Percentiles rank a stretch among this genome's conserved stretches.
phyloP scores from a whole-genome alignment of 192 early-diverging fungal species.

The Backusella morwellensis region DNA sequence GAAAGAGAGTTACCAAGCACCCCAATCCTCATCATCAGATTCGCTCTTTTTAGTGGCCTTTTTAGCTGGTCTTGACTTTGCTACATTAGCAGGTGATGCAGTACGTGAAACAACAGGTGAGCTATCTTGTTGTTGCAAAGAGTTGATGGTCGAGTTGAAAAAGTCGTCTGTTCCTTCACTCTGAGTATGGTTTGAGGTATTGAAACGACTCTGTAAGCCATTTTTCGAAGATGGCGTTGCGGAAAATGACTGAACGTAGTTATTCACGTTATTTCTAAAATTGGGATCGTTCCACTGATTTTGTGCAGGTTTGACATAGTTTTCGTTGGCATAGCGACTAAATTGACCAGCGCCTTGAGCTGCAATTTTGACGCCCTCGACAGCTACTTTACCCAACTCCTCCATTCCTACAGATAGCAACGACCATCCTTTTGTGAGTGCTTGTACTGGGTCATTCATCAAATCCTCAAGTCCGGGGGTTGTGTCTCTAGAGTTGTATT shows the following conservation, averaged over 20 bases:
- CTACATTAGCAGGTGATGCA: slow-evolving; percentile 15
- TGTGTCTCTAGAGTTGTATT: slow-evolving; percentile 15
- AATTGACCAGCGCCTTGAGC: slow-evolving; percentile 45
- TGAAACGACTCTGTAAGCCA: slow-evolving; percentile 5
- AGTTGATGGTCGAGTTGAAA: slow-evolving; percentile 34
- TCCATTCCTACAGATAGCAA: slow-evolving; percentile 57
- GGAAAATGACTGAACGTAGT: slow-evolving; percentile 59
- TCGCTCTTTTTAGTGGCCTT: slow-evolving; percentile 21
- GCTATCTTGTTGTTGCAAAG: slow-evolving; percentile 24
- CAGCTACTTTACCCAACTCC: slow-evolving; percentile 31
- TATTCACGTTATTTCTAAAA: slow-evolving; percentile 57
- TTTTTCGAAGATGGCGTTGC: slow-evolving; percentile 34
- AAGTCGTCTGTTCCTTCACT: slow-evolving; percentile 31
- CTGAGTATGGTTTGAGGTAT: slow-evolving; percentile 5
- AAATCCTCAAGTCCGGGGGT: slow-evolving; percentile 54
- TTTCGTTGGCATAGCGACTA: slow-evolving; percentile 54
- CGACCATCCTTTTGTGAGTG: slow-evolving; percentile 67
- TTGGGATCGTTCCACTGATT: slow-evolving; percentile 63
- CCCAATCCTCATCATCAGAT: slow-evolving; percentile 39
- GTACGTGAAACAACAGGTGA: slow-evolving; percentile 22
- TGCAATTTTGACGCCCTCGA: slow-evolving; percentile 51
- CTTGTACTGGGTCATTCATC: slow-evolving; percentile 66
- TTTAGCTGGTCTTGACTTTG: slow-evolving; percentile 20
- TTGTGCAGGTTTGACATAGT: slow-evolving; percentile 62
- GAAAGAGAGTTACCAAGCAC: slow-evolving; percentile 31